Base-by-base conservation (phyloP, 2,329 filamentous ascomycete species). In the Penicillium hesseltinei region DNA sequence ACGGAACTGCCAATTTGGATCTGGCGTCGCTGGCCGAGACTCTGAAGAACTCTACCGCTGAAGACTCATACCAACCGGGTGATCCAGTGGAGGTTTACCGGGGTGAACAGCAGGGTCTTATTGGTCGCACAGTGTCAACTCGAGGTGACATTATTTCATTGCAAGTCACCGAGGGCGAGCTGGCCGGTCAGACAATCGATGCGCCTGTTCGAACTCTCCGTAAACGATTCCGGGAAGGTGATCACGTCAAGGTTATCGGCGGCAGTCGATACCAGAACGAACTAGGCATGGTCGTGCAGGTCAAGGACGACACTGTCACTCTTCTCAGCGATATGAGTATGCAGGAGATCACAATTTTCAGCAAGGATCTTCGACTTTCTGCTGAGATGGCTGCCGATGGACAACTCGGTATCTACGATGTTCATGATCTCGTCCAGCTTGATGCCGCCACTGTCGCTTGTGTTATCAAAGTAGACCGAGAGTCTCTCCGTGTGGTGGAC, bases 231-330 rank as follows among this genome's bases (percentile, higher is more conserved):
- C 87, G 84, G 63, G 84, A 92, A 61, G 94, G 94, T 80, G 94
- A 99, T 69, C 94, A 99, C 71, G 94, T 99, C 79, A 97, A 97
- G 79, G 94, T 99, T 65, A 96, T 97, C 71, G 93, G 94, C 54
- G 93, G 92, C 39, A 96, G 92, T 78, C 89, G 91, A 67, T 97
- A 92, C 74, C 87, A 90, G 54, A 94, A 97, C 67, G 94, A 99
- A 77, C 89, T 97, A 44, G 94, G 94, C 75, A 96, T 97, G 85
- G 92, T 99, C 51, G 92, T 97, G 63, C 91, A 91, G 73, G 94
- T 97, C 64, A 88, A 86, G 48, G 91, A 96, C 59, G 94, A 99
- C 72, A 88, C 90, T 39, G 92, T 99, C 57, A 97, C 94, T 1
- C 81, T 99, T 63, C 80, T 99, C 63, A 96, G 91, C 47, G 94